phyloP scores from a whole-genome alignment of 1,284 basidiomycete genomes.

The Ceratobasidium sp. region DNA sequence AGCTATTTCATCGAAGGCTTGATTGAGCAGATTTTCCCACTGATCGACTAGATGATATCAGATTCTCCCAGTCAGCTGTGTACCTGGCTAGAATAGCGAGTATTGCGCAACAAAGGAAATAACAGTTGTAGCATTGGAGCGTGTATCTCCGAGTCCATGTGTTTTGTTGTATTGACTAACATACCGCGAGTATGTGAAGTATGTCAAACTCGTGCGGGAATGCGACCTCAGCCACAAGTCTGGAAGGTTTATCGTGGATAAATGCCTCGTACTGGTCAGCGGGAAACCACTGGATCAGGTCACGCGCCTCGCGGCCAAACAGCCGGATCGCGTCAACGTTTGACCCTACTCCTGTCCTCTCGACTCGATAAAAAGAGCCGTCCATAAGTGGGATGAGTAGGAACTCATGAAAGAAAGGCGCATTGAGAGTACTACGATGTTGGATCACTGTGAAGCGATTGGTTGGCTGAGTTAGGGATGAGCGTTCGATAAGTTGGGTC shows the following conservation, averaged over 20 bases:
- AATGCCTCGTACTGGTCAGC: no score
- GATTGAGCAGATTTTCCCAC: not conserved
- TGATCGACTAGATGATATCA: not conserved
- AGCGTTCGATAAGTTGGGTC: not conserved
- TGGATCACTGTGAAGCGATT: slow-evolving; percentile 11
- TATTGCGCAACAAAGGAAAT: not conserved
- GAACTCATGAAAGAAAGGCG: slow-evolving; percentile 31
- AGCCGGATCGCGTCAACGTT: not conserved
- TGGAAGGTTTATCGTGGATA: no score
- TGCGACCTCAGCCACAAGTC: not conserved
- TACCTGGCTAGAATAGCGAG: not conserved
- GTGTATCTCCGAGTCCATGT: not conserved
- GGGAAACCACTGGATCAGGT: not conserved
- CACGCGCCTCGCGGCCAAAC: not conserved
- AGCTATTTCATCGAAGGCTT: not conserved
- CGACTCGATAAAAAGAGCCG: slow-evolving; percentile 19
- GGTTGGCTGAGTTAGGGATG: not conserved
- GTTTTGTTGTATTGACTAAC: slow-evolving; percentile 1
- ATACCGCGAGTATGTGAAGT: not conserved
- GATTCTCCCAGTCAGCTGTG: not conserved
- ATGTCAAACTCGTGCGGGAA: not conserved
- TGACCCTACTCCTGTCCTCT: slow-evolving; percentile 17
- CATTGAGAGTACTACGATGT: slow-evolving; percentile 6
- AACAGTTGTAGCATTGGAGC: not conserved
- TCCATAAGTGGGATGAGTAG: not conserved